These are phyloP conservation scores for Takashimella koratensis DNA, from an alignment of 1,284 basidiomycete species.

Conservation along the genomic window DNA sequence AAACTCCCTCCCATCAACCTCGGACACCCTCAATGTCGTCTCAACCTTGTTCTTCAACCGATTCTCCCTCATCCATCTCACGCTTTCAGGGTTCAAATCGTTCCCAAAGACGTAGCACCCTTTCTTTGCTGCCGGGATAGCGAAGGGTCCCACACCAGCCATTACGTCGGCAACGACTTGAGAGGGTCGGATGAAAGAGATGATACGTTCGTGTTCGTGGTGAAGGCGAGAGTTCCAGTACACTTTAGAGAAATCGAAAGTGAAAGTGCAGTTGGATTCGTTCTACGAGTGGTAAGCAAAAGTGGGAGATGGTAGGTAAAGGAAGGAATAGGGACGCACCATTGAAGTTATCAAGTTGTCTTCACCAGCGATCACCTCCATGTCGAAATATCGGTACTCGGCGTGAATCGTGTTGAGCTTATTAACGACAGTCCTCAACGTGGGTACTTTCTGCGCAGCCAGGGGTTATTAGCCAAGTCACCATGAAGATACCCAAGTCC, in stretches of 20 bases:
- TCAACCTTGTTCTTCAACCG: constrained; percentile 68
- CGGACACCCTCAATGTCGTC: constrained; percentile 63
- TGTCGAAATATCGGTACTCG: constrained; percentile 88
- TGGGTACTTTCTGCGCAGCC: constrained; percentile 71
- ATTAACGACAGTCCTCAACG: constrained; percentile 87
- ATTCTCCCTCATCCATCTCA: constrained; percentile 73
- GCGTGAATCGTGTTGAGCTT: constrained; percentile 85
- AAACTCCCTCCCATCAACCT: constrained; percentile 80
- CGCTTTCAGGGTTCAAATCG: constrained; percentile 87
- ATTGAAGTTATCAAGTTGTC: constrained; percentile 78
- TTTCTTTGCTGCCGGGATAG: constrained; percentile 85
- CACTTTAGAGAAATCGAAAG: constrained; percentile 90
- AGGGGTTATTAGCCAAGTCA: too few species aligned
- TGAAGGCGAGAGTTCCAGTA: constrained; percentile 98
- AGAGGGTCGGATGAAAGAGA: constrained; percentile 62
- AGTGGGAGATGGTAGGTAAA: background rate
- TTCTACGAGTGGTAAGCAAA: constrained; percentile 52
- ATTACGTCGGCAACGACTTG: constrained; percentile 87
- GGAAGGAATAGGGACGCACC: constrained; percentile 52
- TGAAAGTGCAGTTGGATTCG: constrained; percentile 80
- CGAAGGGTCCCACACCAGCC: constrained; percentile 97
- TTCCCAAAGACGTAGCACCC: constrained; percentile 86
- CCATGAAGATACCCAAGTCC: too few species aligned
- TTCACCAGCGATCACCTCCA: constrained; percentile 94
- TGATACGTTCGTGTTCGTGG: constrained; percentile 83